phyloP scores from a whole-genome alignment of 2,329 filamentous ascomycete genomes.

The Claviceps pazoutovae region DNA sequence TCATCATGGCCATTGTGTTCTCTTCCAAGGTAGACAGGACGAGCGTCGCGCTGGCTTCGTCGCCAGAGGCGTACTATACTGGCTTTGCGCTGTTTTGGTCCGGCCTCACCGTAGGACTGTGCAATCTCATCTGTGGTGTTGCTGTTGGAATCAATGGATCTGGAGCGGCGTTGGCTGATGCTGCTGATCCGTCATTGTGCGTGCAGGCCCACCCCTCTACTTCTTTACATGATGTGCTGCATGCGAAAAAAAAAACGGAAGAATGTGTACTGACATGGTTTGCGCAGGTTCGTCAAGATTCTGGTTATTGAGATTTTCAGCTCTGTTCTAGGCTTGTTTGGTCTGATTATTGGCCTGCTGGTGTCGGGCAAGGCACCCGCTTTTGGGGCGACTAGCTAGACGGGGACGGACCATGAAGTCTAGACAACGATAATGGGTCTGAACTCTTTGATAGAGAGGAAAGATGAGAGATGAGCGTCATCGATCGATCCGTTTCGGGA shows the following conservation, averaged over 20 bases:
- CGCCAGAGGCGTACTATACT: conserved; percentile 75
- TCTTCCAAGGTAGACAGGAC: conserved; percentile 69
- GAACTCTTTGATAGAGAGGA: background rate
- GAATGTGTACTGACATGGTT: conserved; percentile 10
- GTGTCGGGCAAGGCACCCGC: conserved; percentile 63
- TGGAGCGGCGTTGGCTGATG: conserved; percentile 89
- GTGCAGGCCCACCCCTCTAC: conserved; percentile 21
- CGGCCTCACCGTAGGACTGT: conserved; percentile 84
- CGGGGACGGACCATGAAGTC: background rate
- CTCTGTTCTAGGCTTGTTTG: conserved; percentile 90
- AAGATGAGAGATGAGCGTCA: background rate
- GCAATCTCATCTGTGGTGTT: conserved; percentile 91
- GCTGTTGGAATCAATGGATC: conserved; percentile 97
- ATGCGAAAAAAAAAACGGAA: too few relatives aligned
- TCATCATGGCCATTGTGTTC: conserved; percentile 99
- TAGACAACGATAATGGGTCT: background rate
- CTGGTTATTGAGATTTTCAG: conserved; percentile 99
- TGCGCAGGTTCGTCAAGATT: conserved; percentile 82
- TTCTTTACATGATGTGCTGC: background rate
- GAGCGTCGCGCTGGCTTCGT: conserved; percentile 50
- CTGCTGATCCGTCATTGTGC: conserved; percentile 78
- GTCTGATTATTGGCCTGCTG: conserved; percentile 84
- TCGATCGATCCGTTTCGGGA: background rate
- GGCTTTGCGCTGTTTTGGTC: conserved; percentile 95
- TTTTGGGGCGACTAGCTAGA: conserved; percentile 9